These are phyloP conservation scores for Urochloa ruziziensis DNA, from an alignment of 176 grass and related monocot species.

Conservation along the genomic window DNA sequence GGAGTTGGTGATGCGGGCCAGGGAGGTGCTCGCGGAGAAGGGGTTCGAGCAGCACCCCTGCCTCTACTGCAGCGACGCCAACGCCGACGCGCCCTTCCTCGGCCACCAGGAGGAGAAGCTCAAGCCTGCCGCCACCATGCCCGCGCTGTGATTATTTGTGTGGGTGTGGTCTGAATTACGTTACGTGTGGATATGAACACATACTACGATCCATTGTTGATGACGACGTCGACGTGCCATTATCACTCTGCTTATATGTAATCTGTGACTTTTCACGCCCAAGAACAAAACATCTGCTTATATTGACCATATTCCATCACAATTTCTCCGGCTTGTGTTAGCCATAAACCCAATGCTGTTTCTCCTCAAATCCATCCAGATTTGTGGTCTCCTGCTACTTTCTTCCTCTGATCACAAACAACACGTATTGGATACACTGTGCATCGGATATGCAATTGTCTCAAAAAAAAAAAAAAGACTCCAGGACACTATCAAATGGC, in stretches of 20 bases:
- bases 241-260: neutral
- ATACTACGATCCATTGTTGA: neutral
- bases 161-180: neutral
- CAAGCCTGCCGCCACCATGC: neutral
- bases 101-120: neutral
- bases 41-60: conserved; percentile 66
- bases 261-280: neutral
- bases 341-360: neutral
- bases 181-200: neutral
- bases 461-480: no score
- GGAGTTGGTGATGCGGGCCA: conserved; percentile 48
- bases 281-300: neutral
- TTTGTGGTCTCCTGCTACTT: no score
- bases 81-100: conserved; percentile 58
- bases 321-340: neutral
- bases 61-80: conserved; percentile 70
- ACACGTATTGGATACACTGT: no score
- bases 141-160: neutral
- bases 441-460: no score
- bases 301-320: neutral
- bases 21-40: conserved; percentile 29
- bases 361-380: neutral
- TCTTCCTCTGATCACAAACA: no score
- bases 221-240: neutral
- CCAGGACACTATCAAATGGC: no score